phyloP scores from a whole-genome alignment of 2,329 filamentous ascomycete species.

The Xylaria sp. region DNA sequence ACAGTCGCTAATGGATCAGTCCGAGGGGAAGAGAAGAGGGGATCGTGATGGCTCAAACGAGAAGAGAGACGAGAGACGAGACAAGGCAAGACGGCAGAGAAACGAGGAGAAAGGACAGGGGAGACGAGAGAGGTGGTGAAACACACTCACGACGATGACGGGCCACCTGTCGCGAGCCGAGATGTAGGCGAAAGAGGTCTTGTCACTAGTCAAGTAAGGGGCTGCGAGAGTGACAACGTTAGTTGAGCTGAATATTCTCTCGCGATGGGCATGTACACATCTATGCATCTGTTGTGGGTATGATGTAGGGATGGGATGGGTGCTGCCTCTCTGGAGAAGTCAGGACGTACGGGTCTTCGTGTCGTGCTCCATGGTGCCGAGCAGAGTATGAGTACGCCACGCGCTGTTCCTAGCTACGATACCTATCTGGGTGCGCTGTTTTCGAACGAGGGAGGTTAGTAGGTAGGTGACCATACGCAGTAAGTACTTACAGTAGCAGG shows the following conservation, averaged over 20 bases:
- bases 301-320: background rate
- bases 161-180: conserved; percentile 93
- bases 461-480: background rate
- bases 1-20: background rate
- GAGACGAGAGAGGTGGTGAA: background rate
- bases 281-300: background rate
- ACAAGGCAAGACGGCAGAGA: too few species aligned
- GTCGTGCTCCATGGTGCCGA: conserved; percentile 34
- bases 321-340: background rate
- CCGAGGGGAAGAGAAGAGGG: background rate
- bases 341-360: conserved; percentile 73
- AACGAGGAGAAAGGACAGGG: too few species aligned
- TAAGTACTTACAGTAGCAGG: too few species aligned
- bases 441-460: background rate
- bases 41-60: too few species aligned
- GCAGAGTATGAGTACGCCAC: background rate
- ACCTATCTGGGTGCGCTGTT: background rate
- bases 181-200: conserved; percentile 84
- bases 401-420: background rate
- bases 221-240: conserved; percentile 57
- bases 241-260: background rate
- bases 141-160: conserved; percentile 80
- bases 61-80: too few species aligned
- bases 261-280: too few species aligned
- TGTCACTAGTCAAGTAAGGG: conserved; percentile 81